These are phyloP conservation scores for Plantago ovata DNA, from an alignment of 257 asterid species.

Conservation along the genomic window DNA sequence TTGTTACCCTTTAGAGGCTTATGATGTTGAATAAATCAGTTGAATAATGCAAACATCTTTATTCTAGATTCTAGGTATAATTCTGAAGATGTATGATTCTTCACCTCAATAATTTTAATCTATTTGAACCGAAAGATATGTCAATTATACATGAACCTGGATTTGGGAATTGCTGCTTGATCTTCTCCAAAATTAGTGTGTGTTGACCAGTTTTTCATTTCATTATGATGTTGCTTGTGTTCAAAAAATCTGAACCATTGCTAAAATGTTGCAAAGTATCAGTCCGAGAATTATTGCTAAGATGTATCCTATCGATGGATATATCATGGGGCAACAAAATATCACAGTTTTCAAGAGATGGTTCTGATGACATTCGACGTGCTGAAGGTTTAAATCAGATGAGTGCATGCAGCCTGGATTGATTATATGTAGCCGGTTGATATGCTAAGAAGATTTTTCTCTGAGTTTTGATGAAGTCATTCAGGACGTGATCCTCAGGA, in stretches of 20 bases:
- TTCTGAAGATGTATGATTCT: no score
- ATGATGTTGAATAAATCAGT: no score
- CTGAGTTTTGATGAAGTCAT: constrained; percentile 38
- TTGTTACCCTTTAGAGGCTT: no score
- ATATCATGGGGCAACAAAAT: constrained; percentile 1
- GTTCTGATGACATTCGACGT: not conserved
- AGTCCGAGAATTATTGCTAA: not conserved
- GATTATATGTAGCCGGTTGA: constrained; percentile 24
- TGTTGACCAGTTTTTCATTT: no score
- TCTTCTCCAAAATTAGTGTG: no score
- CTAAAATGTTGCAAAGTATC: constrained; percentile 3
- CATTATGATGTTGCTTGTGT: constrained; percentile 24
- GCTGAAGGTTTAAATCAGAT: constrained; percentile 3
- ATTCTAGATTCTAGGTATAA: no score
- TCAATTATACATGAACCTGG: no score
- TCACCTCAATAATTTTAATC: no score
- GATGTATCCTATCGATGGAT: constrained; percentile 10
- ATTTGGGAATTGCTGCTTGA: no score
- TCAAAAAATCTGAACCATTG: constrained; percentile 11
- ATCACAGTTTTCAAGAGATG: not conserved
- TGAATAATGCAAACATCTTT: no score
- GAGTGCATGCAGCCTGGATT: constrained; percentile 10
- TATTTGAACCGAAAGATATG: no score
- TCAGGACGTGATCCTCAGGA: constrained; percentile 42
- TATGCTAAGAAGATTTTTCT: constrained; percentile 32